Evolutionary conservation across 2,329 filamentous ascomycete species (phyloP), one percentile per base, ranked within the genome.

Genomic region (Lasiodiplodia gonubiensis): DNA sequence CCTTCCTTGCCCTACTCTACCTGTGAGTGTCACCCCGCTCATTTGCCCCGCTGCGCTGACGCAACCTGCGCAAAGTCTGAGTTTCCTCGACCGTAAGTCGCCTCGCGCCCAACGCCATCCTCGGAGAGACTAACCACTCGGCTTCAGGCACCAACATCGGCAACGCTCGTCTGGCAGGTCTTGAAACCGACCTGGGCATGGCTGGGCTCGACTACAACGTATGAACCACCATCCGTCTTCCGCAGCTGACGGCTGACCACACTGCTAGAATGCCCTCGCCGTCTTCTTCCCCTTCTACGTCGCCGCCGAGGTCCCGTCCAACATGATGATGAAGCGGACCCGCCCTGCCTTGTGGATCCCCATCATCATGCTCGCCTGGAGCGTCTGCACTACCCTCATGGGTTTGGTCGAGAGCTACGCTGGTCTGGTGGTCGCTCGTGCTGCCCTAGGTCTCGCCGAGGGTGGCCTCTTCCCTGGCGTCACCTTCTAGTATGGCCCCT

Each of bases 281-380:
- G 76, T 90, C 0, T 91, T 90, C 76, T 91, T 91, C 73, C 81
- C 83, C 60, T 79, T 79, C 0, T 84, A 83, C 68, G 79, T 81
- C 5, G 72, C 79, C 5, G 80, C 83, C 66, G 82, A 83, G 68
- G 80, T 79, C 1, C 88, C 87, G 0, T 88, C 85, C 70, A 89
- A 89, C 70, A 85, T 89, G 68, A 77, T 89, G 4, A 79, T 89
- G 27, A 89, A 89, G 70, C 81, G 83, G 2, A 85, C 87, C 0
- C 85, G 85, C 2, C 86, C 86, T 0, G 74, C 72, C 37, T 71
- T 78, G 12, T 79, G 76, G 76, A 67, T 78, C 52, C 76, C 75
- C 21, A 72, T 83, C 0, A 80, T 89, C 2, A 89, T 88, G 76
- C 76, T 78, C 10, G 75, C 74, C 1, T 85, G 82, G 83, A 83